Conservation (phyloP, 352 stramenopile genomes). For the Phytophthora parvispora region DNA sequence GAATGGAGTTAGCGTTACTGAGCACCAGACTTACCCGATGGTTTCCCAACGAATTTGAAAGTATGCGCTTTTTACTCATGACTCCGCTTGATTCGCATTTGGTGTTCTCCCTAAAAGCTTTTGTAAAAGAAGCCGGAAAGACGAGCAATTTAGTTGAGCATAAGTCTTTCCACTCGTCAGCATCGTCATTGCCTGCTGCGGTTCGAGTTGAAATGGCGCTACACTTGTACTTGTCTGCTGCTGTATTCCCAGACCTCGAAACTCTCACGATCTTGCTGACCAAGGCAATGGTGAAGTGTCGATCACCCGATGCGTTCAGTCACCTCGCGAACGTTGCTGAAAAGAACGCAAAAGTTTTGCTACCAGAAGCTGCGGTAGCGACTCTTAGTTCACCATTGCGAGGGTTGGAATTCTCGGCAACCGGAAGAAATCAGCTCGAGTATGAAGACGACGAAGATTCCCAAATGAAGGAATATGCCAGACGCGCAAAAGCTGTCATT, state of each 20-base stretch:
- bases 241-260: constrained; percentile 45
- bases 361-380: constrained; percentile 24
- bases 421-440: constrained; percentile 21
- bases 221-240: constrained; percentile 39
- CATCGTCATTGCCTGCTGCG: constrained; percentile 21
- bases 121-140: constrained; percentile 42
- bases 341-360: constrained; percentile 34
- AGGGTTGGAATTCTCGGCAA: constrained; percentile 39
- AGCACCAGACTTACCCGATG: constrained; percentile 57
- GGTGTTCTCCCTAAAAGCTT: constrained; percentile 35
- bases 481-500: constrained; percentile 33
- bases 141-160: background rate
- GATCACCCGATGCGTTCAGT: constrained; percentile 34
- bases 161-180: constrained; percentile 5
- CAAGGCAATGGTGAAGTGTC: constrained; percentile 53
- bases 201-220: constrained; percentile 50
- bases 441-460: constrained; percentile 10
- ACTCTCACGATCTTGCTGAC: constrained; percentile 38
- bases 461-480: constrained; percentile 17
- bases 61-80: constrained; percentile 35
- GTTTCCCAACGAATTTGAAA: constrained; percentile 49
- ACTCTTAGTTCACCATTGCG: constrained; percentile 35
- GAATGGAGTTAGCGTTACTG: constrained; percentile 44
- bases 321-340: constrained; percentile 36
- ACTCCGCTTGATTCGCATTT: constrained; percentile 45